Evolutionary conservation across 768 basidiomycete genomes (phyloP).

Genomic region (Lentinula sp.): DNA sequence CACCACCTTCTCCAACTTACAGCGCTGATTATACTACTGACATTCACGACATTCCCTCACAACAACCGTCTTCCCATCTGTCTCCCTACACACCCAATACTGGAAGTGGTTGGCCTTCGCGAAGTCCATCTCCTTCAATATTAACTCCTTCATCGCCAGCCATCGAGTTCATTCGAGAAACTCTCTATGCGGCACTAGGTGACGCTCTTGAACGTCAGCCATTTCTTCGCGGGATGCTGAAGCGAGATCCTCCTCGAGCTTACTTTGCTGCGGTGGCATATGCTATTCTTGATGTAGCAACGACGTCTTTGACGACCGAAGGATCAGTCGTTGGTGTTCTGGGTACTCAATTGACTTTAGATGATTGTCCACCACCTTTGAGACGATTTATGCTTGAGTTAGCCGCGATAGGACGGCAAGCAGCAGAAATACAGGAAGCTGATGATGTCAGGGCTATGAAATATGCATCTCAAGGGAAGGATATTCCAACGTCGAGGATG

Average conservation of each 20-base stretch:
- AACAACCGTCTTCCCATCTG: slow-evolving; percentile 19
- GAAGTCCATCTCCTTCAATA: slow-evolving; percentile 30
- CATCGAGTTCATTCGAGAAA: slow-evolving; percentile 79
- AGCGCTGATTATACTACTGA: neutral
- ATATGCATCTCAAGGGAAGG: slow-evolving; percentile 26
- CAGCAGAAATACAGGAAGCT: slow-evolving; percentile 40
- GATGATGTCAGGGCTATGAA: slow-evolving; percentile 51
- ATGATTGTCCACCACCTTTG: slow-evolving; percentile 56
- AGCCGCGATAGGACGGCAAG: slow-evolving; percentile 43
- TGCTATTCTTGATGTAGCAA: slow-evolving; percentile 67
- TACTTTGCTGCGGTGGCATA: slow-evolving; percentile 74
- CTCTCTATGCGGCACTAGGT: slow-evolving; percentile 75
- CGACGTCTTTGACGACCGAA: slow-evolving; percentile 39
- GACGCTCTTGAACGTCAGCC: slow-evolving; percentile 57
- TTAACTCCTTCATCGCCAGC: slow-evolving; percentile 48
- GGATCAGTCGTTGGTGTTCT: slow-evolving; percentile 53
- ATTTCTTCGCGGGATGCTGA: slow-evolving; percentile 49
- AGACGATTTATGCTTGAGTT: slow-evolving; percentile 70
- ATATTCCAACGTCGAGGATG: slow-evolving; percentile 37
- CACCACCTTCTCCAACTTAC: slow-evolving; percentile 14
- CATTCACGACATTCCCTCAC: slow-evolving; percentile 16
- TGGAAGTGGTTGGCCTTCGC: slow-evolving; percentile 11
- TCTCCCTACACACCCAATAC: slow-evolving; percentile 16
- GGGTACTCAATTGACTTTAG: slow-evolving; percentile 48
- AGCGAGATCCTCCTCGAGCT: slow-evolving; percentile 60